Conservation (phyloP, 2,329 filamentous ascomycete genomes). For the Teratosphaeria zuluensis region DNA sequence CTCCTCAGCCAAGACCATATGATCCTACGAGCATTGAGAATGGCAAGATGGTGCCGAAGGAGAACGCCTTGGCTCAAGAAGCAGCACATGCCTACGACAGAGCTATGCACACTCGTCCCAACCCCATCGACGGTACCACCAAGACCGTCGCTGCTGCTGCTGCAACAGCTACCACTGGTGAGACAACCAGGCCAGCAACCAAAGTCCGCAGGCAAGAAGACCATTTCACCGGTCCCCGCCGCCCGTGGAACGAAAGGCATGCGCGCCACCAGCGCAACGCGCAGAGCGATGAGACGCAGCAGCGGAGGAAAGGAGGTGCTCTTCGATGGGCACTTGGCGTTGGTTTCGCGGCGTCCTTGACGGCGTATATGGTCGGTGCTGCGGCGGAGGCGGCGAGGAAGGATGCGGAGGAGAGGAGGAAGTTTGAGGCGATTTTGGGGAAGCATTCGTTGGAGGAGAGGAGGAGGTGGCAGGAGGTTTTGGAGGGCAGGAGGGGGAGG, state of each 20-base stretch:
- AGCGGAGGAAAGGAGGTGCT: conserved; percentile 10
- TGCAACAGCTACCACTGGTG: not conserved
- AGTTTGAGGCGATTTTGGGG: not conserved
- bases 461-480: conserved; percentile 14
- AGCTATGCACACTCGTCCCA: conserved; percentile 28
- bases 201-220: conserved; percentile 39
- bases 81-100: conserved; percentile 8
- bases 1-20: conserved; percentile 3
- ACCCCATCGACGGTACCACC: conserved; percentile 45
- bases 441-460: conserved; percentile 3
- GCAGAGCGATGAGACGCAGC: conserved; percentile 6
- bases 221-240: conserved; percentile 36
- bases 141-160: not conserved
- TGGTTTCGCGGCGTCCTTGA: conserved; percentile 45
- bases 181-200: conserved; percentile 27
- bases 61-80: conserved; percentile 10
- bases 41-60: conserved; percentile 7
- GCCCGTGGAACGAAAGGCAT: conserved; percentile 3
- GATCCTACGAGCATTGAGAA: conserved; percentile 8
- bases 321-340: conserved; percentile 40
- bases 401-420: conserved; percentile 9
- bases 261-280: conserved; percentile 8
- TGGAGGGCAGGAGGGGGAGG: conserved; percentile 10
- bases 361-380: conserved; percentile 50
- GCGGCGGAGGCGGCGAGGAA: conserved; percentile 37